Base-by-base conservation (phyloP, 2,329 filamentous ascomycete species). In the Epichloe glyceriae region DNA sequence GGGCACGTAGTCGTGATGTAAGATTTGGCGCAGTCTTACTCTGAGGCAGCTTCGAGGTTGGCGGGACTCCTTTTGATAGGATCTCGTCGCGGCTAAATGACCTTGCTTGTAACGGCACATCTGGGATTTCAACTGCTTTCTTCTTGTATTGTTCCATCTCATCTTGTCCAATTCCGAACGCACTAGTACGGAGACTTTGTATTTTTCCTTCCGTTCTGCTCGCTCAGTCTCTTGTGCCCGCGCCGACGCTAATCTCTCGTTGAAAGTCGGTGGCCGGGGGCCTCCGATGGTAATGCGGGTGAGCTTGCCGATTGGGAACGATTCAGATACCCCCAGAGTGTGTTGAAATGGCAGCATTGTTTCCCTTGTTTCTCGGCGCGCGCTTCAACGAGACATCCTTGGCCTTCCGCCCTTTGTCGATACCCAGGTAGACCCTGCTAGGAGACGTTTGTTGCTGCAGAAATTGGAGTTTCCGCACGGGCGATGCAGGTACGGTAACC, bases 331-430 rank as follows among this genome's bases (percentile, higher is more conserved):
- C 68, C 12, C 67, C 69, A 35, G 52, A 54, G 14, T 60, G 58
- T 10, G 51, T 48, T 6, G 55, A 45, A 6, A 58, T 54, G 12
- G 51, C 47, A 49, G 53, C 51, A 55, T 54, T 22, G 52, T 56
- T 19, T 41, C 61, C 55, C 47, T 68, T 70, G 33, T 72, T 62
- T 52, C 70, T 75, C 2, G 81, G 74, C 3, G 87, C 81, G 56
- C 88, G 76, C 65, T 87, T 93, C 30, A 97, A 70, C 3, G 90
- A 96, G 34, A 97, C 75, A 59, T 96, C 88, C 52, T 80, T 80
- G 2, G 84, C 89, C 58, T 76, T 85, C 37, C 90, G 70, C 1
- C 88, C 89, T 64, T 95, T 94, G 67, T 95, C 90, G 54, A 97
- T 94, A 5, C 93, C 91, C 15, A 97, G 67, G 17, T 88, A 68